Evolutionary conservation across 192 early-diverging fungal genomes (phyloP), one percentile per base, ranked within the genome.

Genomic region (Backusella macrospora): DNA sequence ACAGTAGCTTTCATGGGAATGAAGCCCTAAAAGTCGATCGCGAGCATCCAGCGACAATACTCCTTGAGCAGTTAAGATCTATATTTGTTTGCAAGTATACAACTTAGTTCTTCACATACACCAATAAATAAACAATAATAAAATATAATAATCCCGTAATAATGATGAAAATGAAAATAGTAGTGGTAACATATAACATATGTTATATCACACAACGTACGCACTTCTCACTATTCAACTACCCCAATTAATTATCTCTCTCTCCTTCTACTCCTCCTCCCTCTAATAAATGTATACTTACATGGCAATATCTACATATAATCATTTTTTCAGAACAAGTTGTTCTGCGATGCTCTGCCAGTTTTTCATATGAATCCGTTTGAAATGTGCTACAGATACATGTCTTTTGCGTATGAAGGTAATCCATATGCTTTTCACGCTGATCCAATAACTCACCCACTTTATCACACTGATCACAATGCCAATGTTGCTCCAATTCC

Each of bases 281-380:
- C 29, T 34, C 29, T 34, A 2, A 34, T 34, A 9, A 40, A 39
- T 3, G 6, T 3, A 23, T 34, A 76, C 71, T 77, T 82, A 82
- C 76, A 72, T 90, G 92, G 76, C 96, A 98, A 76, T 90, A 96
- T 62, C 91, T 86, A 76, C 95, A 98, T 18, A 90, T 86, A 72
- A 96, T 93, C 34, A 93, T 77, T 42, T 87, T 86, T 21, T 92
- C 87, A 0, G 90, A 83, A 47, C 96, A 98, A 10, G 69, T 73
- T 1, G 84, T 87, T 21, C 86, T 86, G 13, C 88, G 86, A 78
- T 98, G 96, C 23, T 79, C 64, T 0, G 91, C 90, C 46, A 95
- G 65, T 6, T 87, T 81, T 0, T 77, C 75, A 13, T 91, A 63
- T 7, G 85, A 79, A 3, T 76, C 65, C 8, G 63, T 52, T 14